phyloP scores from a whole-genome alignment of 108 stramenopile genomes.

The Nitzschia putrida region DNA sequence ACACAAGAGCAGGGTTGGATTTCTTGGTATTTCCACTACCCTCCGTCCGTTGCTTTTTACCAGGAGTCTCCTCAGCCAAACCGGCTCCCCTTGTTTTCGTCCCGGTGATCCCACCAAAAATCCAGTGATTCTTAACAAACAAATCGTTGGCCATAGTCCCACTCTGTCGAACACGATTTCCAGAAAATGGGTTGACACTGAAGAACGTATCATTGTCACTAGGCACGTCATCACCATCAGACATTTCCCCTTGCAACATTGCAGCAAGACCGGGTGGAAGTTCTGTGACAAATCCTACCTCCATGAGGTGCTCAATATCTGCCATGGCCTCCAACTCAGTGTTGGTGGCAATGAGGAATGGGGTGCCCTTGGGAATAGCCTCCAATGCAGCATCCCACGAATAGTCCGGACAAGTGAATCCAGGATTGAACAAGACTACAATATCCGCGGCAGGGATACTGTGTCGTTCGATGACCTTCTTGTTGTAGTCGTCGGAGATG shows the following conservation, averaged over 20 bases:
- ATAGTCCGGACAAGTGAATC: conserved; percentile 88
- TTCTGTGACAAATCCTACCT: conserved; percentile 49
- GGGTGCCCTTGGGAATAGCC: conserved; percentile 38
- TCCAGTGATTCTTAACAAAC: conserved; percentile 86
- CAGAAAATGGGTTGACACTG: conserved; percentile 78
- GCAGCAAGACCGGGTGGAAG: conserved; percentile 39
- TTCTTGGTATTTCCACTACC: conserved; percentile 30
- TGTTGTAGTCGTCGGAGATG: conserved; percentile 32
- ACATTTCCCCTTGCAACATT: conserved; percentile 28
- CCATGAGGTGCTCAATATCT: conserved; percentile 69
- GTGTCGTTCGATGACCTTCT: conserved; percentile 17
- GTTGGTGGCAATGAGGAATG: conserved; percentile 85
- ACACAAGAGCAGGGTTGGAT: conserved; percentile 28
- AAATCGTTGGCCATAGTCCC: conserved; percentile 92
- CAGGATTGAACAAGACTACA: conserved; percentile 89
- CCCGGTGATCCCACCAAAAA: conserved; percentile 70
- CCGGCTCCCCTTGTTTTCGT: conserved; percentile 9
- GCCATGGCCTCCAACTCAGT: conserved; percentile 86
- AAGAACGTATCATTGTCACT: conserved; percentile 52
- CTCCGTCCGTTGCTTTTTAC: conserved; percentile 15
- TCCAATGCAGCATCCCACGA: conserved; percentile 68
- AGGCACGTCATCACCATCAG: conserved; percentile 18
- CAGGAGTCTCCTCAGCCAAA: neutral
- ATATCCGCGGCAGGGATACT: conserved; percentile 52
- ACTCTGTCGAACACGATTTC: conserved; percentile 78